Evolutionary conservation across 106 monocot species (phyloP), one percentile per base, ranked within the genome.

Genomic region (Posidonia australis): DNA sequence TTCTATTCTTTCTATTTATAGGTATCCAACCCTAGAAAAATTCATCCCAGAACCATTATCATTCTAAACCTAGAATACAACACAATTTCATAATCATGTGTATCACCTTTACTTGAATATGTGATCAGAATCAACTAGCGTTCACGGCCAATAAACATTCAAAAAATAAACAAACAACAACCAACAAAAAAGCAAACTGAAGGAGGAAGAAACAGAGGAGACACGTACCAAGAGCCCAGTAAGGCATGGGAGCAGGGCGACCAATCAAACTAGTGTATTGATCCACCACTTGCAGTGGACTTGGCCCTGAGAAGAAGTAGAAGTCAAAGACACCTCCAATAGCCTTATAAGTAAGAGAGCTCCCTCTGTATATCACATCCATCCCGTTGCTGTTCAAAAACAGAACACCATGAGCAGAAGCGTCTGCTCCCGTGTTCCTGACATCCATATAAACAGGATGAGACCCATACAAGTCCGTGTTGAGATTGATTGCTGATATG

Each of bases 241-340:
- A 98, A n/a, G 98, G 98, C 91, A 98, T 98, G n/a, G 98, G 81
- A 68, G 98, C 91, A 22, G 98, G 98, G 5, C 98, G 73, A 13
- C 98, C 98, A 7, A 98, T 71, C 30, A 98, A 67, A 1, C 67
- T 46, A 1, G 98, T 98, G 56, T 98, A 98, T 54, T 98, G 98
- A 73, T 98, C 81, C 23, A 91, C 80, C 16, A 91, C 83, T 13
- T 61, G 77, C 44, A 98, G 70, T 2, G 98, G 98, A 36, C 63
- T 57, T 19, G 87, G 70, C 51, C 98, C 98, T 5, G 77, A 47
- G 44, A 98, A 85, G 85, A 98, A 88, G 81, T 98, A 91, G 69
- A 98, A 88, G 58, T 98, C 98, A n/a, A 98, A 59, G 1, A 91
- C 78, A 0, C 98, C 98, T 23, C 98, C 98, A 22, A 98, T 91